Evolutionary conservation across 2,329 filamentous ascomycete genomes (phyloP).

Genomic region (Stachybotrys elegans): DNA sequence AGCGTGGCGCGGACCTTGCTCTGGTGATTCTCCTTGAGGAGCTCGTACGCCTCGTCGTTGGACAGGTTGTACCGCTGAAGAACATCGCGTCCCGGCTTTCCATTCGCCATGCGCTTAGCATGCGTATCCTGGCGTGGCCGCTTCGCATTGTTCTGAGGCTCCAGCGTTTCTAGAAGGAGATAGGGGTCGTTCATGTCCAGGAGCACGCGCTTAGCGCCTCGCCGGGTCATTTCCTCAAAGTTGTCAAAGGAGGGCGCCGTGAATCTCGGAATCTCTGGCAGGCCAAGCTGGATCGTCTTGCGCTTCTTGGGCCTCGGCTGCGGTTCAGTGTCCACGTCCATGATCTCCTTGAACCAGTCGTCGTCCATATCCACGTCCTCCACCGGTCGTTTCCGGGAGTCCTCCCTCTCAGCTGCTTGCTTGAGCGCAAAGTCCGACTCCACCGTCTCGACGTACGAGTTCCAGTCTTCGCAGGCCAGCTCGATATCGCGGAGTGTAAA

Average conservation of each 20-base stretch:
- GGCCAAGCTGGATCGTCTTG: slow-evolving; percentile 54
- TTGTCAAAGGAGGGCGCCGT: slow-evolving; percentile 72
- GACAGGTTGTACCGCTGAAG: slow-evolving; percentile 88
- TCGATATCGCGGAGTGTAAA: slow-evolving; percentile 76
- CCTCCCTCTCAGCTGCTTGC: slow-evolving; percentile 25
- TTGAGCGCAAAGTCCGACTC: slow-evolving; percentile 29
- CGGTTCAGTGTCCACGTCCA: slow-evolving; percentile 39
- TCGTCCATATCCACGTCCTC: slow-evolving; percentile 42
- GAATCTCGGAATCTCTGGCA: slow-evolving; percentile 54
- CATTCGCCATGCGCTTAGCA: slow-evolving; percentile 62
- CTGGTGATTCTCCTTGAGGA: slow-evolving; percentile 93
- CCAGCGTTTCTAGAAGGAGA: slow-evolving; percentile 75
- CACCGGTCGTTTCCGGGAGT: slow-evolving; percentile 24
- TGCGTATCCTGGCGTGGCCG: slow-evolving; percentile 51
- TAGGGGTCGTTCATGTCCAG: slow-evolving; percentile 86
- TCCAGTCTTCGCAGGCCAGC: slow-evolving; percentile 84
- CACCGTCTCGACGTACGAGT: slow-evolving; percentile 52
- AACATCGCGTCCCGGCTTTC: slow-evolving; percentile 67
- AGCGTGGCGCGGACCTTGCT: slow-evolving; percentile 92
- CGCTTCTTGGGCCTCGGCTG: slow-evolving; percentile 60
- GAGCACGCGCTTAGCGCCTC: slow-evolving; percentile 70
- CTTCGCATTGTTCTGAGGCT: slow-evolving; percentile 58
- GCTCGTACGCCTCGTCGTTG: slow-evolving; percentile 92
- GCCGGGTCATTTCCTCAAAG: slow-evolving; percentile 67
- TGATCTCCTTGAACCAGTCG: slow-evolving; percentile 58